Conservation (phyloP, 2,329 filamentous ascomycete species). For the Trematosphaeria pertusa region DNA sequence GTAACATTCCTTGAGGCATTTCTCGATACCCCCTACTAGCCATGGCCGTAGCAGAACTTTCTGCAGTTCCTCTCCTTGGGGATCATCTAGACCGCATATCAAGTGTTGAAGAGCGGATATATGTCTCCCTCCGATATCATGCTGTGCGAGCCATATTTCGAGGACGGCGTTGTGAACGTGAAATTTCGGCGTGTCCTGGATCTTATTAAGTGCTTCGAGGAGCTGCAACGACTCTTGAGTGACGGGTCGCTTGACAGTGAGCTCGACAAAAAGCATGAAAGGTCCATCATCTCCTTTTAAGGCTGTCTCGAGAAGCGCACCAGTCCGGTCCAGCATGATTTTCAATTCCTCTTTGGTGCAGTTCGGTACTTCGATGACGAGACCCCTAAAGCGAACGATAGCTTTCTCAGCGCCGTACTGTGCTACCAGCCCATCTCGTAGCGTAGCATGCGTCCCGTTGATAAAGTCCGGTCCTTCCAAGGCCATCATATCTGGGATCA, state of each 20-base stretch:
- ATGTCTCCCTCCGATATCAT: constrained; percentile 25
- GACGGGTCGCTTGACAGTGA: constrained; percentile 25
- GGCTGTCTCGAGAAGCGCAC: constrained; percentile 13
- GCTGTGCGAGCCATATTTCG: constrained; percentile 13
- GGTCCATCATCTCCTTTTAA: constrained; percentile 4
- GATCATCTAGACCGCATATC: constrained; percentile 22
- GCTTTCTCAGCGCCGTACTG: constrained; percentile 22
- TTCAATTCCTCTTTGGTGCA: constrained; percentile 26
- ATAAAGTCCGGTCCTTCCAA: constrained; percentile 43
- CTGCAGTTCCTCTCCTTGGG: constrained; percentile 19
- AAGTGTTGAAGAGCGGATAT: constrained; percentile 25
- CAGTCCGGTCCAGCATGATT: constrained; percentile 22
- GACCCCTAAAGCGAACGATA: constrained; percentile 20
- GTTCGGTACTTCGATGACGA: constrained; percentile 30
- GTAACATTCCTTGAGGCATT: constrained; percentile 32
- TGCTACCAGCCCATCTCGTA: constrained; percentile 32
- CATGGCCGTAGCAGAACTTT: constrained; percentile 23
- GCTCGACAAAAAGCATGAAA: constrained; percentile 28
- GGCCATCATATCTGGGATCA: constrained; percentile 31
- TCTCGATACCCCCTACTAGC: constrained; percentile 29
- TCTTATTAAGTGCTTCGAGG: constrained; percentile 27
- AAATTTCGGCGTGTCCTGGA: constrained; percentile 15
- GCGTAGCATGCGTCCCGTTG: constrained; percentile 17
- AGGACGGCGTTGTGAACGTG: constrained; percentile 20
- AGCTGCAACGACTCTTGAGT: constrained; percentile 27